Base-by-base conservation (phyloP, 306 rosid genomes). In the Mimosa bimucronata region DNA sequence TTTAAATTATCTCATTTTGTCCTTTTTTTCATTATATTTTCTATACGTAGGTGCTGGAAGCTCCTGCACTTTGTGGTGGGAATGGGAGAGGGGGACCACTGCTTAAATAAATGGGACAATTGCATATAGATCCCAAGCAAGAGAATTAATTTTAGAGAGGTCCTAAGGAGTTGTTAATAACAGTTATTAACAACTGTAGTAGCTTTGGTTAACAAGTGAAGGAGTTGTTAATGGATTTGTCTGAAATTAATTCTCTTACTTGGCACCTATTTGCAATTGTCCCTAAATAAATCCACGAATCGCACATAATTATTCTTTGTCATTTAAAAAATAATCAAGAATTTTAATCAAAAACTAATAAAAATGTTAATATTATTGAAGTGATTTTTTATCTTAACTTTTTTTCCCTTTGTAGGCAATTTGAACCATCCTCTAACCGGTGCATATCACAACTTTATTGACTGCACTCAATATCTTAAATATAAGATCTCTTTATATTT, bases 51-150 rank as follows among this genome's bases (percentile, higher is more conserved):
- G 29, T 42, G 53, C 41, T 77, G 77, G 78, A n/a, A 21, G 41
- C 45, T 44, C 66, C 37, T 4, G 66, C 9, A 11, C 19, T 26
- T 66, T 62, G 65, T 77, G 80, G 73, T 44, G 28, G 75, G 28
- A 30, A 38, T 26, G 77, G 23, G 18, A 77, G 80, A 73, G 77
- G 34, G 30, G 31, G 65, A 37, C 81, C 80, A 73, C 12, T 60
- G 28, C 37, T 79, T 16, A 25, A 52, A n/a, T n/a, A n/a, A n/a
- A n/a, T n/a, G n/a, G n/a, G n/a, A n/a, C n/a, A n/a, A n/a, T n/a
- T n/a, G n/a, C n/a, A n/a, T n/a, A n/a, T n/a, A n/a, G n/a, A n/a
- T n/a, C n/a, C n/a, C n/a, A n/a, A n/a, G n/a, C n/a, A n/a, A n/a
- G n/a, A n/a, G n/a, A n/a, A n/a, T n/a, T n/a, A n/a, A n/a, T n/a